phyloP scores from a whole-genome alignment of 176 grass and related monocot genomes.

The Avena atlantica region DNA sequence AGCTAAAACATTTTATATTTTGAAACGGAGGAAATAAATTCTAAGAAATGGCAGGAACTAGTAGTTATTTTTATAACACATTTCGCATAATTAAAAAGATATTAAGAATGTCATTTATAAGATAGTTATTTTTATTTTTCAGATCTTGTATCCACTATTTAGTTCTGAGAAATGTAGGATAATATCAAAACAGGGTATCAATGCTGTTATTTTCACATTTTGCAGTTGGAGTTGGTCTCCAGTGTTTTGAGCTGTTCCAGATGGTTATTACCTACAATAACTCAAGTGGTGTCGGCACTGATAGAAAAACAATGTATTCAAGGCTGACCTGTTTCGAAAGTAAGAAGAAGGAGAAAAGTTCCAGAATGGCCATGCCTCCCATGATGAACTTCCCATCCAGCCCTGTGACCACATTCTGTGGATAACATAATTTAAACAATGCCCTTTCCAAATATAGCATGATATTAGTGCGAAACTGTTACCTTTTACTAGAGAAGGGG shows the following conservation, averaged over 20 bases:
- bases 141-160: constrained; percentile 7
- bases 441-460: constrained; percentile 14
- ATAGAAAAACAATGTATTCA: constrained; percentile 26
- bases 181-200: neutral
- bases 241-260: neutral
- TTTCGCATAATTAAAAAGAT: neutral
- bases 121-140: neutral
- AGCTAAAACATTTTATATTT: too few relatives aligned
- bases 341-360: constrained; percentile 86
- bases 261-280: neutral
- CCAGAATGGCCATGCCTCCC: constrained; percentile 94
- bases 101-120: neutral
- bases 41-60: neutral
- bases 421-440: constrained; percentile 51
- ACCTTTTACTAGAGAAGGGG: constrained; percentile 91
- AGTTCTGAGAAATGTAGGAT: neutral
- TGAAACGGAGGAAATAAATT: neutral
- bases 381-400: constrained; percentile 63
- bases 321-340: constrained; percentile 76
- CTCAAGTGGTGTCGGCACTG: neutral
- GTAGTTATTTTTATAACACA: neutral
- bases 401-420: constrained; percentile 77
- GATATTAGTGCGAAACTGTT: constrained; percentile 37
- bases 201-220: neutral
- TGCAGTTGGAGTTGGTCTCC: neutral